Conservation (phyloP, 768 basidiomycete genomes). For the Austroboletus eburneus region DNA sequence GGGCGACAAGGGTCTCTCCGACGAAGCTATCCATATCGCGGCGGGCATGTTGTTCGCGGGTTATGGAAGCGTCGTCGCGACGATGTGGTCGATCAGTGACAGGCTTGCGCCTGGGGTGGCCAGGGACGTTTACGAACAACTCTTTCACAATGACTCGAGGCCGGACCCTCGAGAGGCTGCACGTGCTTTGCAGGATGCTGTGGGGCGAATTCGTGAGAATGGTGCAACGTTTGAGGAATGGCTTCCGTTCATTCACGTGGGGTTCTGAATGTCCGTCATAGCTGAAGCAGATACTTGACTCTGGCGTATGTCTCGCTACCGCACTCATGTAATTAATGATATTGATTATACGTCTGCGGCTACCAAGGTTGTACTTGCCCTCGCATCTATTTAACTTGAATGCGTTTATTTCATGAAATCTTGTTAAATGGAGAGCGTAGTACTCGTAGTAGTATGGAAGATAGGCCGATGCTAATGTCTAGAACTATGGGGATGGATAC, state of each 20-base stretch:
- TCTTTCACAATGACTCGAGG: neutral
- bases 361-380: too few relatives aligned
- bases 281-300: too few relatives aligned
- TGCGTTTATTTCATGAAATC: too few relatives aligned
- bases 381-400: too few relatives aligned
- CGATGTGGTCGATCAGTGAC: neutral
- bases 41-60: neutral
- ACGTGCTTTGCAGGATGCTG: neutral
- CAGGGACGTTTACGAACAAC: neutral
- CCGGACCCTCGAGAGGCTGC: neutral
- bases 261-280: too few relatives aligned
- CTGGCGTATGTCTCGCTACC: too few relatives aligned
- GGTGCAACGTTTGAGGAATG: neutral
- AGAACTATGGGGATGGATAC: too few relatives aligned
- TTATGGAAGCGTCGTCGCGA: neutral
- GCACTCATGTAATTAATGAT: too few relatives aligned
- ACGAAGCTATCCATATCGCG: neutral
- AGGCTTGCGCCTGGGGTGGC: neutral
- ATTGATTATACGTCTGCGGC: too few relatives aligned
- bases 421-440: too few relatives aligned
- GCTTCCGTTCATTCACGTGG: neutral
- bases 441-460: too few relatives aligned
- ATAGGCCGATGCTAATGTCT: too few relatives aligned
- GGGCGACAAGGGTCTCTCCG: neutral
- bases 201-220: neutral